These are phyloP conservation scores for Trichothecium sympodiale DNA, from an alignment of 2,329 filamentous ascomycete species.

Conservation along the genomic window DNA sequence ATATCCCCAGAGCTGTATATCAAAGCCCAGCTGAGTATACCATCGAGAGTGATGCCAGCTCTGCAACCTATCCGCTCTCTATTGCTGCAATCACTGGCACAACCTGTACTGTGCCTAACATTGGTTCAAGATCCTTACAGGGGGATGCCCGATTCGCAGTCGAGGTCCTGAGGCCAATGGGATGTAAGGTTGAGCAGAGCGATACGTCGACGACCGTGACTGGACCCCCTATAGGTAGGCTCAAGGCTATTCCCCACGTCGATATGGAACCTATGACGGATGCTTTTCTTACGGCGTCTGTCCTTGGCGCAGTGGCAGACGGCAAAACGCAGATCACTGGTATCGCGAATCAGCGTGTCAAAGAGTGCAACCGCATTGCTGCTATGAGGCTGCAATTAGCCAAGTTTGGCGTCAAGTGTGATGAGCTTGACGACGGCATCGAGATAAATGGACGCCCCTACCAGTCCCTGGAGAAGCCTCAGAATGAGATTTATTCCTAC, in stretches of 20 bases:
- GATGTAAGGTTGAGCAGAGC: constrained; percentile 79
- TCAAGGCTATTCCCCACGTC: constrained; percentile 69
- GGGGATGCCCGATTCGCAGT: constrained; percentile 91
- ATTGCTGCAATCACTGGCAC: constrained; percentile 93
- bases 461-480: constrained; percentile 38
- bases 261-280: constrained; percentile 99
- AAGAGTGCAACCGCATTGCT: constrained; percentile 92
- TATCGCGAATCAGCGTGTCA: constrained; percentile 95
- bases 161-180: constrained; percentile 86
- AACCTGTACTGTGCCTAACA: constrained; percentile 92
- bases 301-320: constrained; percentile 78
- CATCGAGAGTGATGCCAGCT: constrained; percentile 95
- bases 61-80: constrained; percentile 89
- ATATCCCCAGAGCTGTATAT: constrained; percentile 80
- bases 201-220: constrained; percentile 83
- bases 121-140: constrained; percentile 83
- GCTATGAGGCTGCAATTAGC: constrained; percentile 92
- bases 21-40: constrained; percentile 75
- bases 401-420: constrained; percentile 81
- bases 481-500: constrained; percentile 75
- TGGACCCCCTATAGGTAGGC: constrained; percentile 62
- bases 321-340: constrained; percentile 80
- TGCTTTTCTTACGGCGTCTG: constrained; percentile 90
- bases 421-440: constrained; percentile 91
- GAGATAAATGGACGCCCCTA: constrained; percentile 49